Percentiles rank a stretch among this genome's conserved stretches.
Conservation (phyloP, 2,329 filamentous ascomycete species). For the Gnomoniopsis sp. region DNA sequence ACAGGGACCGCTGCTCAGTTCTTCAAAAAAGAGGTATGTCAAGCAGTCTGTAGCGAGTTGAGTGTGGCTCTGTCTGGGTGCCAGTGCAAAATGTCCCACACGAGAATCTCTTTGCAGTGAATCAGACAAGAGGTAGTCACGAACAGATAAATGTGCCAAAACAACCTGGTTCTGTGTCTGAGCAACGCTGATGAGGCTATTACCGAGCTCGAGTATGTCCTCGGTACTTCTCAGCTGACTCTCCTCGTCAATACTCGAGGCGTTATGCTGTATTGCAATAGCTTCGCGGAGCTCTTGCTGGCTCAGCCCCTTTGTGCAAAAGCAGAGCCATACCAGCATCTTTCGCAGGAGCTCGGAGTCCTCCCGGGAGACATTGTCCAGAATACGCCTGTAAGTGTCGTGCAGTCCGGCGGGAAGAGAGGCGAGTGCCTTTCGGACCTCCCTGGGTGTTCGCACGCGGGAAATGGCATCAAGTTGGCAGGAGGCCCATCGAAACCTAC, state of each 20-base stretch:
- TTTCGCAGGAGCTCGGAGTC: not conserved
- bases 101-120: not conserved
- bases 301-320: not conserved
- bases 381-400: not conserved
- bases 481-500: not conserved
- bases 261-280: not conserved
- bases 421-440: not conserved
- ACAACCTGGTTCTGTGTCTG: not conserved
- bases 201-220: not conserved
- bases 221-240: not conserved
- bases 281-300: not conserved
- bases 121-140: conserved; percentile 1
- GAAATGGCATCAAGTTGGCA: not conserved
- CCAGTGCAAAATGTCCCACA: not conserved
- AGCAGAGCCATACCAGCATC: not conserved
- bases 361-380: not conserved
- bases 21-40: conserved; percentile 1
- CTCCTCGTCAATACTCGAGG: not conserved
- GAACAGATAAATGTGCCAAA: not conserved
- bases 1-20: not conserved
- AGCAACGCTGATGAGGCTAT: not conserved
- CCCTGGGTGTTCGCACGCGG: not conserved
- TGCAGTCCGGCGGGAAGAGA: not conserved
- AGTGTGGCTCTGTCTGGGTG: not conserved
- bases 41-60: conserved; percentile 1